Conservation (phyloP, 2,329 filamentous ascomycete species). For the Penicillium crustosum region DNA sequence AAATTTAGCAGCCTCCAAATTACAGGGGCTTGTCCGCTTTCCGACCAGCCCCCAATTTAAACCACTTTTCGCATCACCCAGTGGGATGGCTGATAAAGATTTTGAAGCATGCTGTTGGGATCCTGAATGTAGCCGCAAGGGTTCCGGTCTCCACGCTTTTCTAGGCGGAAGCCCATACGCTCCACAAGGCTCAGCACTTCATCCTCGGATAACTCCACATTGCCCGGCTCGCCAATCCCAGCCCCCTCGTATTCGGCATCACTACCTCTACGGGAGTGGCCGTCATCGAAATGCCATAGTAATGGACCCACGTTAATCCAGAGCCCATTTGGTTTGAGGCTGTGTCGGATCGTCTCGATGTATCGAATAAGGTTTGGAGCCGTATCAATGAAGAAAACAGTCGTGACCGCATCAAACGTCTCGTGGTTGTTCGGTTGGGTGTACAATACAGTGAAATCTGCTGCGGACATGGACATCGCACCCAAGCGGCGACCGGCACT, state of each 20-base stretch:
- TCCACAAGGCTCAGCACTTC: constrained; percentile 78
- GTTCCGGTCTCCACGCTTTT: constrained; percentile 60
- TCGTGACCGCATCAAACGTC: constrained; percentile 77
- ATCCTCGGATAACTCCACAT: constrained; percentile 84
- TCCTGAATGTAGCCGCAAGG: constrained; percentile 80
- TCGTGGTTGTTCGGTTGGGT: constrained; percentile 60
- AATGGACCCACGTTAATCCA: constrained; percentile 90
- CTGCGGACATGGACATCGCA: constrained; percentile 87
- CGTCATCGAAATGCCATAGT: constrained; percentile 90
- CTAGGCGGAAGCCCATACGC: constrained; percentile 73
- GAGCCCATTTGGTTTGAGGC: constrained; percentile 73
- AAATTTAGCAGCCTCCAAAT: background rate
- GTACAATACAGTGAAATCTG: constrained; percentile 90
- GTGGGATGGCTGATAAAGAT: constrained; percentile 73
- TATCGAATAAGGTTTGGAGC: constrained; percentile 91
- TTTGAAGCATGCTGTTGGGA: constrained; percentile 78
- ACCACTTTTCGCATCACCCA: constrained; percentile 79
- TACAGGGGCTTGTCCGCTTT: background rate
- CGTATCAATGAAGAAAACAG: constrained; percentile 96
- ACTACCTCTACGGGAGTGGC: constrained; percentile 25
- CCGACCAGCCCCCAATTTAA: background rate
- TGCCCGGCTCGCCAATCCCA: constrained; percentile 85
- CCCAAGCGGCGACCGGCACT: constrained; percentile 48
- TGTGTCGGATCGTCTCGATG: constrained; percentile 76
- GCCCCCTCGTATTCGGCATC: constrained; percentile 26